A percentile compares a stretch with the other conserved stretches of the same genome.
phyloP scores from a whole-genome alignment of 2,329 filamentous ascomycete species.

The Sarocladiaceae sp. region DNA sequence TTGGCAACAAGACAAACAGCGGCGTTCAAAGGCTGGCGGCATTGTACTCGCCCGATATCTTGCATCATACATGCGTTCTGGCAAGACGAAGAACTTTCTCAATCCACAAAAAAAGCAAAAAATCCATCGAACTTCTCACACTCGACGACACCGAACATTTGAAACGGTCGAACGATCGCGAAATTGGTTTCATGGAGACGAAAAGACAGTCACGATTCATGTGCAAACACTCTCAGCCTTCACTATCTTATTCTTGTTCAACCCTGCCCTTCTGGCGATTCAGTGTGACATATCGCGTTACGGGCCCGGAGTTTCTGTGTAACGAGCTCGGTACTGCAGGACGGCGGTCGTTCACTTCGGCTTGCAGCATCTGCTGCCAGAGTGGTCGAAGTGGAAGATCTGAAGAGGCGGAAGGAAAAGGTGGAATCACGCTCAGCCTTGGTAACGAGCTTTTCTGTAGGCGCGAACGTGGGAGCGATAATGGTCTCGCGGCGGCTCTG shows the following conservation, averaged over 20 bases:
- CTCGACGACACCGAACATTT: neutral
- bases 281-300: neutral
- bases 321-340: neutral
- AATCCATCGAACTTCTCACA: neutral
- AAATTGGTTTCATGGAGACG: neutral
- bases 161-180: neutral
- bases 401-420: no score
- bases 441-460: neutral
- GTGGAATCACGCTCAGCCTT: no score
- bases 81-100: neutral
- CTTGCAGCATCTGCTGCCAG: no score
- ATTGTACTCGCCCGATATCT: constrained; percentile 3
- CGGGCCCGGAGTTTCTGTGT: neutral
- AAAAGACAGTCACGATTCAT: neutral
- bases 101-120: neutral
- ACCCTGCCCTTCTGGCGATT: neutral
- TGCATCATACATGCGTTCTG: constrained; percentile 1
- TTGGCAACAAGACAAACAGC: constrained; percentile 6
- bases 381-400: no score
- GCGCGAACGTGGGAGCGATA: neutral
- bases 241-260: neutral
- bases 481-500: neutral
- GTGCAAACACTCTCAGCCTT: neutral
- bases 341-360: no score
- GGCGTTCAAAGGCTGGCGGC: constrained; percentile 9